Conservation (phyloP, 2,329 filamentous ascomycete species). For the Westerdykella aurantiaca region DNA sequence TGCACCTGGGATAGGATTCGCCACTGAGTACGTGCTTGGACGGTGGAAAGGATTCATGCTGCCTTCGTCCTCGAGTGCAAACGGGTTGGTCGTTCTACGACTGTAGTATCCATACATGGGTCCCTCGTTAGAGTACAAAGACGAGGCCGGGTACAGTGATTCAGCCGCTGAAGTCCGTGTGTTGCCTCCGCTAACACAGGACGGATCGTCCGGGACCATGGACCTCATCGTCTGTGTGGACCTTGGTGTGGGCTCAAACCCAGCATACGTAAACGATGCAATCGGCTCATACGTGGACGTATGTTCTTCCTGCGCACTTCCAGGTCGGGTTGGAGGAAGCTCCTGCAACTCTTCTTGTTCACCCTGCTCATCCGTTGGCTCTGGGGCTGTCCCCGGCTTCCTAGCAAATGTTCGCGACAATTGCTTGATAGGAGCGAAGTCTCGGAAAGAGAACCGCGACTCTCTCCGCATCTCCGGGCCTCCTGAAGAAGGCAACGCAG, state of each 20-base stretch:
- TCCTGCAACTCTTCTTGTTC: conserved; percentile 22
- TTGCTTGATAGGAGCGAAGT: conserved; percentile 16
- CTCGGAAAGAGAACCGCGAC: conserved; percentile 27
- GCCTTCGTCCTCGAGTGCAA: conserved; percentile 6
- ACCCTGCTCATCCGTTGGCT: not conserved
- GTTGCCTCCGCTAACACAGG: conserved; percentile 2
- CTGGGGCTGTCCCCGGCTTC: conserved; percentile 14
- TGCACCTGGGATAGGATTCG: no score
- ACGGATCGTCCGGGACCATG: conserved; percentile 26
- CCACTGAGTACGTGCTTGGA: no score
- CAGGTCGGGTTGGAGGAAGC: conserved; percentile 2
- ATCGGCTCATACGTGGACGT: no score
- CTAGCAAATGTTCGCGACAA: conserved; percentile 15
- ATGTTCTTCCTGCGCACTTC: no score
- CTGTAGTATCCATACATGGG: not conserved
- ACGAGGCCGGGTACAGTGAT: conserved; percentile 28
- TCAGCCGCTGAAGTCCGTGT: conserved; percentile 8
- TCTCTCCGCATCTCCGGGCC: conserved; percentile 14
- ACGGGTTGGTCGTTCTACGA: not conserved
- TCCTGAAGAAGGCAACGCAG: conserved; percentile 15
- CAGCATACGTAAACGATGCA: no score
- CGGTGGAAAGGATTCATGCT: conserved; percentile 17
- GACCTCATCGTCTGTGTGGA: conserved; percentile 17
- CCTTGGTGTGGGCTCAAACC: conserved; percentile 6
- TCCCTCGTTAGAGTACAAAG: conserved; percentile 22